Base-by-base conservation (phyloP, 345 rosid species). In the Sisymbrium irio region DNA sequence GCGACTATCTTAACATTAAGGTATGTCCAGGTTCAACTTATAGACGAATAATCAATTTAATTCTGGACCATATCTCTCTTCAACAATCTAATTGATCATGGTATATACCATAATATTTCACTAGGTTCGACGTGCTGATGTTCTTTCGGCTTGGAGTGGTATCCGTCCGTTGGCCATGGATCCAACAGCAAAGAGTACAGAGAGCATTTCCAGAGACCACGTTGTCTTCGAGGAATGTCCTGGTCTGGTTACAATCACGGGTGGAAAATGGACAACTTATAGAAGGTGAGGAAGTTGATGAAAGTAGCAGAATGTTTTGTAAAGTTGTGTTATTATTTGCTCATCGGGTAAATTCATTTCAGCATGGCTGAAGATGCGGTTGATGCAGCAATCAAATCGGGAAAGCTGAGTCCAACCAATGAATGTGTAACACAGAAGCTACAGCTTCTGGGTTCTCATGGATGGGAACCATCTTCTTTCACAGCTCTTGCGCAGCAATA, bases 291-390 rank as follows among this genome's bases (percentile, higher is more conserved):
- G 3, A 37, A 19, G 4, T 53, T 49, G 20, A 47, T 19, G 49
- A 18, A 70, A 4, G 17, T 42, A 63, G 71, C 45, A 25, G 14
- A 55, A 45, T 13, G 27, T 20, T 28, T 28, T 27, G 30, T 19
- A 9, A 74, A 55, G 39, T 30, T 76, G 36, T 18, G 53, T 61
- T 20, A 33, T 14, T 18, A 46, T 36, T 65, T 18, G 13, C 56
- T 65, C 22, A 57, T 36, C 5, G 0, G 69, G 64, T 51, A 36
- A 61, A 55, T 42, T 65, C 8, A 11, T 88, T 89, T 82, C 95
- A 92, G 99, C 79, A 92, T 95, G 99, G 99, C 97, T 76, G 96
- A 95, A 82, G 97, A 95, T 81, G 99, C 99, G 54, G 97, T 95
- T 65, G 68, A 91, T 82, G 89, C 87, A 33, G 96, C 99, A 68